Base-by-base conservation (phyloP, 208 protist species). In the Phytomonas francai region DNA sequence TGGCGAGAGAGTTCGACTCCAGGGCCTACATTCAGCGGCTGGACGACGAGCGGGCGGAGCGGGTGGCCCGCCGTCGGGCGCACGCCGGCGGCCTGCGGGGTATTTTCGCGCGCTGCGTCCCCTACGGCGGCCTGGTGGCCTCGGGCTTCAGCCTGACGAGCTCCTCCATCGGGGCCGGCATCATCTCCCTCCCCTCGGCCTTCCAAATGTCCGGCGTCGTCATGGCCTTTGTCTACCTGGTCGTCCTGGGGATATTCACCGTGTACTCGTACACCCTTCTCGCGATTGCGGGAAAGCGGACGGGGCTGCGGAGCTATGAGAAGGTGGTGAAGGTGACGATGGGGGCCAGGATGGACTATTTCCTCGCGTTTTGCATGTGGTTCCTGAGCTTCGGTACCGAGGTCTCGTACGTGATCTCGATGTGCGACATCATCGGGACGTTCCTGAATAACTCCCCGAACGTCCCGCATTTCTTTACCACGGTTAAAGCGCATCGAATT, bases 391-490 rank as follows among this genome's bases (percentile, higher is more conserved):
- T 89, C 16, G 85, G 89, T 49, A 78, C 59, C 0, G 77, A 80
- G 42, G 80, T 95, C n/a, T 84, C 80, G 12, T 95, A 91, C 67
- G 60, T 89, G n/a, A 89, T 90, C 36, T 82, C 80, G 0, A 67
- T 92, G n/a, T 79, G 80, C 22, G 77, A 93, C 64, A 69, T 92
- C 22, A 45, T 93, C 3, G 71, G 34, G n/a, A 67, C 87, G 25
- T 77, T 89, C 56, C 39, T 88, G 0, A 72, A 84, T 27, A 54
- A 81, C 59, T 25, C 76, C 0, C 31, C 42, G 30, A 68, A 22
- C 45, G 68, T 76, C 4, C 77, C 87, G 0, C 68, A 59, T 39
- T 39, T 39, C 9, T 39, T 89, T 16, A 69, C 60, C 39, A 70
- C 59, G 1, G 28, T 59, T 7, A 66, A 34, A 51, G 86, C 85